phyloP scores from a whole-genome alignment of 805 yeast genomes.

The Candida namnaoensis region DNA sequence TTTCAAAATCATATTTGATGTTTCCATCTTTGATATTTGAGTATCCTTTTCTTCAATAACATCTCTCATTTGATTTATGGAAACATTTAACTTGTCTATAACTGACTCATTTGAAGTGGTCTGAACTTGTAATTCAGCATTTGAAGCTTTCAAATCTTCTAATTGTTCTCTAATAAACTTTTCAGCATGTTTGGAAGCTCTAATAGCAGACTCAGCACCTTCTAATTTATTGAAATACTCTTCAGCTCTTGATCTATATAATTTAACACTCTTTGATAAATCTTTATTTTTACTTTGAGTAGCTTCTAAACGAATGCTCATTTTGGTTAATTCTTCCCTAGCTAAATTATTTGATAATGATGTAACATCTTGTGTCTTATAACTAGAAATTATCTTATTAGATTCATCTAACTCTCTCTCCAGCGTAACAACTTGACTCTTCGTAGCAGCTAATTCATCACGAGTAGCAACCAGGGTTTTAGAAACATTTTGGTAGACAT shows the following conservation, averaged over 20 bases:
- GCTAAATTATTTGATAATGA: conserved; percentile 16
- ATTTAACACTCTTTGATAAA: conserved; percentile 41
- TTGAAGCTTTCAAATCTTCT: conserved; percentile 36
- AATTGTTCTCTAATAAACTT: conserved; percentile 42
- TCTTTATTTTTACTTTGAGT: conserved; percentile 48
- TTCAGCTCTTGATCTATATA: conserved; percentile 67
- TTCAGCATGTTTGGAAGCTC: conserved; percentile 56
- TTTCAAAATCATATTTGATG: conserved; percentile 38
- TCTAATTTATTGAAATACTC: conserved; percentile 68
- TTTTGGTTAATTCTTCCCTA: conserved; percentile 30
- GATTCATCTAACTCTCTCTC: conserved; percentile 32
- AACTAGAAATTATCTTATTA: conserved; percentile 12
- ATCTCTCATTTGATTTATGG: conserved; percentile 44
- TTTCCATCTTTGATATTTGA: conserved; percentile 41
- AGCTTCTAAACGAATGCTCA: conserved; percentile 50
- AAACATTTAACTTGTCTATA: conserved; percentile 42
- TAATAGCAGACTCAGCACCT: conserved; percentile 66
- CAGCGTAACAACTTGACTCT: conserved; percentile 31
- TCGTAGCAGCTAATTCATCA: conserved; percentile 31
- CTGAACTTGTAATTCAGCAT: conserved; percentile 30
- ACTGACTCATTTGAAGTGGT: conserved; percentile 27
- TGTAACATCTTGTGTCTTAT: conserved; percentile 8
- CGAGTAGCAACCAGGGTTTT: conserved; percentile 34
- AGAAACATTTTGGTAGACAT: conserved; percentile 40
- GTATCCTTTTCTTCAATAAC: conserved; percentile 47